These are phyloP conservation scores for Zymoseptoria brevis DNA, from an alignment of 2,329 filamentous ascomycete genomes.

Conservation along the genomic window DNA sequence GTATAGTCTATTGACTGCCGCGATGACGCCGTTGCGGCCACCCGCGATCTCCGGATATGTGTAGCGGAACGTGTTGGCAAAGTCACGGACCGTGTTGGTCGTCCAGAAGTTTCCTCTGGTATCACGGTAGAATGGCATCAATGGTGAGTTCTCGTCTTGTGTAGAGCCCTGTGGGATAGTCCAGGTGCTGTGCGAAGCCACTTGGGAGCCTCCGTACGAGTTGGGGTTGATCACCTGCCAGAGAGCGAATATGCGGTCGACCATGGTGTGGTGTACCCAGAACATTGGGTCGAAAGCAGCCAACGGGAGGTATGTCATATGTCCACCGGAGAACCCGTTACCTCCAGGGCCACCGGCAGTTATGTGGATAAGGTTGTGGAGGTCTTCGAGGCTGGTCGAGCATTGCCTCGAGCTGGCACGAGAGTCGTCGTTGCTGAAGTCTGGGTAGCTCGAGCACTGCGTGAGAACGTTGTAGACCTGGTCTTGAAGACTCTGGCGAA, in stretches of 20 bases:
- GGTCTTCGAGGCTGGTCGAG: constrained; percentile 28
- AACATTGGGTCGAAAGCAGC: constrained; percentile 71
- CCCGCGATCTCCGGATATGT: constrained; percentile 60
- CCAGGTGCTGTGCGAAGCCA: constrained; percentile 51
- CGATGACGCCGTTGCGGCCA: constrained; percentile 43
- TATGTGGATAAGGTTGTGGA: constrained; percentile 31
- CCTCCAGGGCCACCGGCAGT: constrained; percentile 21
- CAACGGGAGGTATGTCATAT: constrained; percentile 63
- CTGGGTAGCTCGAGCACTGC: constrained; percentile 26
- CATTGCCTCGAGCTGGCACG: constrained; percentile 18
- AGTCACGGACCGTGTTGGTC: constrained; percentile 57
- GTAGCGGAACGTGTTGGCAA: constrained; percentile 59
- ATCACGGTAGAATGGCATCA: constrained; percentile 55
- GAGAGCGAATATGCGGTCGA: constrained; percentile 67
- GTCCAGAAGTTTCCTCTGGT: constrained; percentile 58
- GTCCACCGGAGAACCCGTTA: constrained; percentile 37
- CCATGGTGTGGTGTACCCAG: constrained; percentile 65
- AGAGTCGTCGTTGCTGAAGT: constrained; percentile 26
- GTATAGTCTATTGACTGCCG: constrained; percentile 48
- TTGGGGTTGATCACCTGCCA: constrained; percentile 69
- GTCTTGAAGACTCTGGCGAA: constrained; percentile 24
- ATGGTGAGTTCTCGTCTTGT: constrained; percentile 20
- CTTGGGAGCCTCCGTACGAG: constrained; percentile 55
- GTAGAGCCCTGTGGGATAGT: constrained; percentile 49
- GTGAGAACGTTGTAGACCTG: constrained; percentile 28